Base-by-base conservation (phyloP, 805 yeast genomes). In the Saccharomycopsis microspora region DNA sequence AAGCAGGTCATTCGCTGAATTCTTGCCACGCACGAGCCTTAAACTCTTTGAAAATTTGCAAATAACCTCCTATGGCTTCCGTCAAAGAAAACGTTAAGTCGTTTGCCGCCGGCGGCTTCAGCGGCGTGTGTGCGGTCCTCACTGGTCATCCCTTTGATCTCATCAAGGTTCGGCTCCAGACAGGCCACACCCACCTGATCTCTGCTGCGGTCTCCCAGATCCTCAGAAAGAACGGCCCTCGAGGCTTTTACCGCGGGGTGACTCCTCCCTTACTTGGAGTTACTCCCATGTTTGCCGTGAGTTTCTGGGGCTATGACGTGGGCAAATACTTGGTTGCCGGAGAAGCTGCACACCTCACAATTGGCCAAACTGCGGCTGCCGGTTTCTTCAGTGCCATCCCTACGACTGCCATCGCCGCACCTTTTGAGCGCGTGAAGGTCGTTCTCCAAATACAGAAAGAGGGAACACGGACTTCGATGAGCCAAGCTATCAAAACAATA, bases 81-180 rank as follows among this genome's bases (percentile, higher is more conserved):
- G 10, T 34, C 36, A 34, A 34, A 35, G 95, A 86, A 50, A 94
- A 90, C 67, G 68, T 82, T 56, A 87, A 89, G 61, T 86, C 96
- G 1, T 78, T 90, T 57, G 81, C 78, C 5, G 81, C 96, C 5
- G 98, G 98, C 40, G 98, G 97, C 28, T 84, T 90, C 50, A 97
- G 98, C 54, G 98, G 98, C 59, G 69, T 90, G 29, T 89, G 95
- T 64, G 96, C 97, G 2, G 97, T 90, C 10, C 58, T 88, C 32
- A 86, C 96, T 0, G 98, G 97, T 32, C 97, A 90, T 62, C 98
- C 98, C 1, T 90, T 90, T 62, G 98, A 93, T 63, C 74, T 90
- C 56, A 76, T 89, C 56, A 90, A 90, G 63, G 98, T 90, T 10
- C 74, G 96, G 51, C 76, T 90, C 53, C 98, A 90, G 61, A 87